A percentile compares a stretch with the other conserved stretches of the same genome.
Conservation (phyloP, 2,329 filamentous ascomycete genomes). For the Colletotrichum viniferum region DNA sequence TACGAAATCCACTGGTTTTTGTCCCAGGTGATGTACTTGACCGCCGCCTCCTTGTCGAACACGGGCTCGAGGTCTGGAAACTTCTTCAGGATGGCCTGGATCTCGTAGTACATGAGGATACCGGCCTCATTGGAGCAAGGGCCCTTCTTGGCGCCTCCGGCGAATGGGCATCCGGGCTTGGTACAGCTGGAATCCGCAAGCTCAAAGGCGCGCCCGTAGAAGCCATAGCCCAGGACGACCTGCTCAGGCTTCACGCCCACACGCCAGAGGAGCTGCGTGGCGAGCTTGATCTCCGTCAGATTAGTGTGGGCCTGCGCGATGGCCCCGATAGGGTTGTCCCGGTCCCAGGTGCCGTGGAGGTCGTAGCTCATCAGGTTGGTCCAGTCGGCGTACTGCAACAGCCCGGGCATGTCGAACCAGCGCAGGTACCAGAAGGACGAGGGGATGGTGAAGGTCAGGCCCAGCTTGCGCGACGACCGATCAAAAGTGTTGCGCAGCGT, state of each 20-base stretch:
- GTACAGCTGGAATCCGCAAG: conserved; percentile 2
- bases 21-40: conserved; percentile 37
- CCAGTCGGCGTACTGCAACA: conserved; percentile 36
- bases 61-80: conserved; percentile 23
- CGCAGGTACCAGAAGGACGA: conserved; percentile 32
- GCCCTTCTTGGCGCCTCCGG: conserved; percentile 20
- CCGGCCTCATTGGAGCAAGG: conserved; percentile 25
- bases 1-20: conserved; percentile 45
- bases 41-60: conserved; percentile 30
- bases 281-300: conserved; percentile 7
- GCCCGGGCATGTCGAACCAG: conserved; percentile 26
- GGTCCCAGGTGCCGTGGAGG: conserved; percentile 22
- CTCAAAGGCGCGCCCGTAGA: neutral
- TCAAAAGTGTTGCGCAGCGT: conserved; percentile 8
- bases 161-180: conserved; percentile 25
- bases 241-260: conserved; percentile 43
- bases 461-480: conserved; percentile 24
- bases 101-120: conserved; percentile 28
- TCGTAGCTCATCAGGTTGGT: conserved; percentile 37
- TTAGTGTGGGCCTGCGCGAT: neutral
- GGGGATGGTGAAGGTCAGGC: conserved; percentile 29
- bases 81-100: conserved; percentile 26
- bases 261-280: conserved; percentile 49
- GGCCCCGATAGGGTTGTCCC: conserved; percentile 11
- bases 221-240: conserved; percentile 41